Base-by-base conservation (phyloP, 192 early-diverging fungal genomes). In the Ambispora gerdemannii region DNA sequence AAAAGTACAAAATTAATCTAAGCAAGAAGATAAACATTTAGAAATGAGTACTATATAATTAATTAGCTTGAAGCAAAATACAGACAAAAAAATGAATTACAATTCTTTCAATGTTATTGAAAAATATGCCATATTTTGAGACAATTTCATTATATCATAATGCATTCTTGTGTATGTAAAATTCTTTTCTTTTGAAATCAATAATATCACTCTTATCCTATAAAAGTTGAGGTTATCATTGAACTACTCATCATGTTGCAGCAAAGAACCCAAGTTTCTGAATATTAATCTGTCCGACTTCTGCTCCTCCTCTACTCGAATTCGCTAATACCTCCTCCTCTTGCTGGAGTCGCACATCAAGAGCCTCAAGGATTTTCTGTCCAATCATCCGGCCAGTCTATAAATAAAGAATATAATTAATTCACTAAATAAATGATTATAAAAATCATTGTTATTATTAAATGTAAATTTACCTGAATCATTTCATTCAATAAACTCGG, bases 401-500 rank as follows among this genome's bases (percentile, higher is more conserved):
- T 19, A 50, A n/a, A 66, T 3, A 68, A 17, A 17, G 33, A 50
- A 25, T 34, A 52, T 25, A 13, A 31, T 34, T 33, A 13, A 6
- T 31, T 30, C 17, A 55, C 10, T 50, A 30, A 53, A 8, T 11
- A 25, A 43, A 28, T 49, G 13, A 25, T 69, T 19, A 11, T 53
- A 4, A 19, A 32, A 56, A 25, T 6, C 27, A 25, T 33, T 1
- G 3, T 25, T 20, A 61, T 64, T 17, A 11, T 22, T 0, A n/a
- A n/a, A n/a, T n/a, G n/a, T n/a, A 20, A 4, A 17, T 69, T 65
- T 80, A 86, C 86, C 81, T 88, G 84, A n/a, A 94, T 78, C 92
- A 93, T 93, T 65, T 93, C 91, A 15, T 82, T 79, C 55, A 93
- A 60, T 58, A 92, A 52, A 80, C 86, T 87, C 27, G 92, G 90